Evolutionary conservation across 208 protist species (phyloP), one percentile per base, ranked within the genome.

Genomic region (Leishmania turanica): DNA sequence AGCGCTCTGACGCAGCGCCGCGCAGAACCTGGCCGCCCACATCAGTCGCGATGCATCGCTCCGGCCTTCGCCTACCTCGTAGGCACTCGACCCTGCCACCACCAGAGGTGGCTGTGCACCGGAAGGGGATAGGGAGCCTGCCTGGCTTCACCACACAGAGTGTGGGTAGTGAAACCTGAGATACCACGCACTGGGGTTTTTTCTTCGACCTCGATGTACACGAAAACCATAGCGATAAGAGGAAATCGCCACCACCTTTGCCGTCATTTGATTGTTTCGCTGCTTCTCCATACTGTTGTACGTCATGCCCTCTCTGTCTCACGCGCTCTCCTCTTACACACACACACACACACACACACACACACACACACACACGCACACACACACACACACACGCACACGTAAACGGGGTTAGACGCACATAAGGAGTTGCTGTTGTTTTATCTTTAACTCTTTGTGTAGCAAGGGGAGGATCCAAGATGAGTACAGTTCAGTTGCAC

Each of bases 401-500:
- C 27, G 31, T 37, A 24, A 51, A 19, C 69, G 24, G 15, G n/a
- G 9, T 19, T 19, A 27, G 19, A 31, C 24, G 24, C 69, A 34
- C 37, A 54, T 31, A 54, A 6, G 6, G 11, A 53, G 53, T n/a
- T 27, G 3, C 8, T 45, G 4, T 45, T 2, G 2, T 31, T 65
- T 66, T 60, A 34, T 31, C 72, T 24, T 37, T 11, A 40, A 13
- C 34, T 62, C 56, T 3, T 42, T n/a, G 37, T 45, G 51, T 6
- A 47, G 21, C 24, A 40, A 40, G 31, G 15, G 15, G 4, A 68
- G 49, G 9, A 77, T n/a, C 11, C 40, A 49, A 68, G n/a, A 80
- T 83, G 83, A 87, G 62, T 65, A 77, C 47, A 24, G 74, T 87
- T 2, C 66, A 87, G 58, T 27, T 87, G 6, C 83, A 83, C 49